phyloP scores from a whole-genome alignment of 2,329 filamentous ascomycete species.

The Colletotrichum somersetense region DNA sequence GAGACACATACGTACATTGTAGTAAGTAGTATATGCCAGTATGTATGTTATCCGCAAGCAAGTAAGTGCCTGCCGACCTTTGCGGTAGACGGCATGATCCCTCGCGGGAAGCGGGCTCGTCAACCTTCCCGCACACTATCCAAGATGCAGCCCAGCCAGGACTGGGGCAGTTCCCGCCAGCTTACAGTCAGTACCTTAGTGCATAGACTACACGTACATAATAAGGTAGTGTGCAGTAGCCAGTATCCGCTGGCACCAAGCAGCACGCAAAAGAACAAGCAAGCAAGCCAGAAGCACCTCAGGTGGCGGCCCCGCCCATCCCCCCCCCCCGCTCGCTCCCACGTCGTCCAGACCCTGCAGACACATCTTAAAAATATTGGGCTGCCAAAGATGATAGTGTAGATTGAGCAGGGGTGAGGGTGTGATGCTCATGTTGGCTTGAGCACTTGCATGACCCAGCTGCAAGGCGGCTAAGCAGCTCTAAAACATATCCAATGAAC shows the following conservation, averaged over 20 bases:
- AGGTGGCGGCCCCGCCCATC: slow-evolving; percentile 21
- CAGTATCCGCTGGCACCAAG: slow-evolving; percentile 33
- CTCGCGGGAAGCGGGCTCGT: slow-evolving; percentile 18
- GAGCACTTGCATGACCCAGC: slow-evolving; percentile 43
- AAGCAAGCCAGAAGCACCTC: slow-evolving; percentile 19
- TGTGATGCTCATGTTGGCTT: slow-evolving; percentile 39
- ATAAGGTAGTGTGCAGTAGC: neutral
- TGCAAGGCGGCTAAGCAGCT: slow-evolving; percentile 45
- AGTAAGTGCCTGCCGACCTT: neutral
- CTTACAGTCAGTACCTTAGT: slow-evolving; percentile 1
- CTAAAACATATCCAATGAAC: slow-evolving; percentile 39
- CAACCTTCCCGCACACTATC: slow-evolving; percentile 19
- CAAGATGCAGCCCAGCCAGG: slow-evolving; percentile 23
- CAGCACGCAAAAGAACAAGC: slow-evolving; percentile 16
- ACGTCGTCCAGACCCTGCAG: slow-evolving; percentile 42
- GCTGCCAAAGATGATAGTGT: slow-evolving; percentile 32
- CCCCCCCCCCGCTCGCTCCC: slow-evolving; percentile 9
- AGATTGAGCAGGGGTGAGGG: slow-evolving; percentile 37
- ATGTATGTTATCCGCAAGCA: neutral
- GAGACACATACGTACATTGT: no score
- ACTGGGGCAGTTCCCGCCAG: slow-evolving; percentile 17
- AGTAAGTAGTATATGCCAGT: neutral
- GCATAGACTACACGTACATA: slow-evolving; percentile 3
- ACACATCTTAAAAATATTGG: slow-evolving; percentile 40
- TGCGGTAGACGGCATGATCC: slow-evolving; percentile 19